phyloP scores from a whole-genome alignment of 2,329 filamentous ascomycete genomes.

The Penicillium brevicompactum region DNA sequence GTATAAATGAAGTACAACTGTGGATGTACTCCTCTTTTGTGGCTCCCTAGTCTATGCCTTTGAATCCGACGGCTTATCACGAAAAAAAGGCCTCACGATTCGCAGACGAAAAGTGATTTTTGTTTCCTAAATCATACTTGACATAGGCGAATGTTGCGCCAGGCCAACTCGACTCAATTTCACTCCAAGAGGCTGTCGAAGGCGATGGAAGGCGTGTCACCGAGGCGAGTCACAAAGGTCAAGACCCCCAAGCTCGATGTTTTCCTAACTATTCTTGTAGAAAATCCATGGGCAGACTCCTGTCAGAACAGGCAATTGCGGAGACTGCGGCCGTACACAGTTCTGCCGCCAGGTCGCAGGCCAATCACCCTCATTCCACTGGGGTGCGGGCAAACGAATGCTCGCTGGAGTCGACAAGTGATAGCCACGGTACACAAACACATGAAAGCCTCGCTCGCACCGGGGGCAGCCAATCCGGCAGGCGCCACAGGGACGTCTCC shows the following conservation, averaged over 20 bases:
- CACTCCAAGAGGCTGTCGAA: background rate
- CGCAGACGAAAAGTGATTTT: background rate
- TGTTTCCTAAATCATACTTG: no score
- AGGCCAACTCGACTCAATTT: background rate
- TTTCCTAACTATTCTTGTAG: background rate
- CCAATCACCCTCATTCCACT: conserved; percentile 1
- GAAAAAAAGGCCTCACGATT: no score
- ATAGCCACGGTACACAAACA: background rate
- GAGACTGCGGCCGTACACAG: background rate
- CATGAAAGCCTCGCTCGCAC: background rate
- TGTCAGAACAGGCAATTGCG: background rate
- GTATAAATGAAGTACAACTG: no score
- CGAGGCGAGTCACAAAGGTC: conserved; percentile 1
- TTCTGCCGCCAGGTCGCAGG: background rate
- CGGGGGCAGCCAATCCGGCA: background rate
- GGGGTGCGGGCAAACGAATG: background rate
- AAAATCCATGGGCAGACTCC: background rate
- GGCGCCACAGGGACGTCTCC: background rate
- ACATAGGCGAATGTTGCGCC: background rate
- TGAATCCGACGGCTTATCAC: no score
- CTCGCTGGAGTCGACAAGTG: background rate
- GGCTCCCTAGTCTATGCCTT: no score
- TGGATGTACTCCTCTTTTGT: no score
- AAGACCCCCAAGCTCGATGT: background rate
- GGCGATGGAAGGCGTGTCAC: background rate